A percentile compares a stretch with the other conserved stretches of the same genome.
These are phyloP conservation scores for Fusarium xylarioides DNA, from an alignment of 2,329 filamentous ascomycete genomes.

Conservation along the genomic window DNA sequence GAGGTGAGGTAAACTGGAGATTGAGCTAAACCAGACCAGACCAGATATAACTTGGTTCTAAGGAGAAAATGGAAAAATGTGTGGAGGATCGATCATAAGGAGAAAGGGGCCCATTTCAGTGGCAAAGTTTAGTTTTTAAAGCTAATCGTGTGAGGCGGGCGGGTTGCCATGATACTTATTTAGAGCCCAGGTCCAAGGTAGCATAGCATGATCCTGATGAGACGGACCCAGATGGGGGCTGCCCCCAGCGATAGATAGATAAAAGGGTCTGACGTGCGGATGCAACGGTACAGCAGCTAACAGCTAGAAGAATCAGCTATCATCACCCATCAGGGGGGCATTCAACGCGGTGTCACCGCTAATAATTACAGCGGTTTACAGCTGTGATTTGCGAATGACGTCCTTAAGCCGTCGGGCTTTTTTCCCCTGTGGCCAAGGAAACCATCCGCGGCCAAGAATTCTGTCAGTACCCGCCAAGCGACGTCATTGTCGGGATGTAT, in stretches of 20 bases:
- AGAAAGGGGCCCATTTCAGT: conserved; percentile 12
- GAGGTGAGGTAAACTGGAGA: not conserved
- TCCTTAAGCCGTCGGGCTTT: not conserved
- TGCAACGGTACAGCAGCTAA: not conserved
- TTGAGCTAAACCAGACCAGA: not conserved
- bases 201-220: conserved; percentile 13
- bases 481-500: conserved; percentile 26
- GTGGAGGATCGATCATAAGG: not conserved
- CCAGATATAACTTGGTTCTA: conserved; percentile 2
- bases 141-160: not conserved
- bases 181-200: not conserved
- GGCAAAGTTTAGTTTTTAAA: conserved; percentile 19
- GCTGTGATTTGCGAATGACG: conserved; percentile 28
- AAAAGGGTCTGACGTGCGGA: conserved; percentile 2
- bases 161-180: not conserved
- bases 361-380: not conserved
- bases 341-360: not conserved
- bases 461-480: conserved; percentile 16
- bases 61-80: not conserved
- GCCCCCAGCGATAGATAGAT: not conserved
- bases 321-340: not conserved
- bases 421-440: conserved; percentile 8
- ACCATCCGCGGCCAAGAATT: conserved; percentile 13
- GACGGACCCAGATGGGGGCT: not conserved
- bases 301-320: not conserved